Percentiles rank a stretch among this genome's conserved stretches.
Conservation (phyloP, 805 yeast genomes). For the Saccharomyces cerevisiae region DNA sequence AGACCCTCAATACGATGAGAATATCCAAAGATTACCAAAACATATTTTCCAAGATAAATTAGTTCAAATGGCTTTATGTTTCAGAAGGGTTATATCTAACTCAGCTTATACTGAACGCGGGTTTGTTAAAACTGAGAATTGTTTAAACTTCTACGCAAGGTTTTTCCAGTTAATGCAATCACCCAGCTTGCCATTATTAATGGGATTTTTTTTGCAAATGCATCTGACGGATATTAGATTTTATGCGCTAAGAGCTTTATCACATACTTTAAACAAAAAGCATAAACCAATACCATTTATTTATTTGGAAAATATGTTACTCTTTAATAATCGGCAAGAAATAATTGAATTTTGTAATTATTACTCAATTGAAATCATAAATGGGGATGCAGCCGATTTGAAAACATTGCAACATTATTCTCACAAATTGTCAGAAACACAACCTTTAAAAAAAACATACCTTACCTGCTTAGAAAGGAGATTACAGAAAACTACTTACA, state of each 20-base stretch:
- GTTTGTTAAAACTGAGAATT: constrained; percentile 44
- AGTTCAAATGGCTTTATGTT: constrained; percentile 63
- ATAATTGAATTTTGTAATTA: constrained; percentile 50
- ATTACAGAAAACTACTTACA: constrained; percentile 23
- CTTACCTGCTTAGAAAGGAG: constrained; percentile 37
- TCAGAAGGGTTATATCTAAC: constrained; percentile 60
- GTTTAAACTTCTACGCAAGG: constrained; percentile 49
- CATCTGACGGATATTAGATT: constrained; percentile 74
- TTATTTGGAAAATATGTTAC: constrained; percentile 43
- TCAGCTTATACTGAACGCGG: constrained; percentile 53
- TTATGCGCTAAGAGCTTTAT: constrained; percentile 59
- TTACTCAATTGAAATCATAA: constrained; percentile 45
- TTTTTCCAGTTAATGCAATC: constrained; percentile 54
- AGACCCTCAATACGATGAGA: constrained; percentile 79
- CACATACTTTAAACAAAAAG: constrained; percentile 58
- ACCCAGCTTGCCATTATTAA: constrained; percentile 51
- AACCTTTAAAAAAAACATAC: constrained; percentile 41
- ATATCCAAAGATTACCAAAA: constrained; percentile 58
- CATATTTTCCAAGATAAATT: constrained; percentile 43
- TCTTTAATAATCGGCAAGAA: constrained; percentile 56
- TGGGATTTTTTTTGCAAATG: constrained; percentile 69
- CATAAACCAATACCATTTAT: constrained; percentile 55
- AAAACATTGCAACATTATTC: constrained; percentile 34
- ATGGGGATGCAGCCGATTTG: constrained; percentile 38
- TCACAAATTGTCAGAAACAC: constrained; percentile 30